Conservation (phyloP, 768 basidiomycete species). For the Tulasnella sp. region DNA sequence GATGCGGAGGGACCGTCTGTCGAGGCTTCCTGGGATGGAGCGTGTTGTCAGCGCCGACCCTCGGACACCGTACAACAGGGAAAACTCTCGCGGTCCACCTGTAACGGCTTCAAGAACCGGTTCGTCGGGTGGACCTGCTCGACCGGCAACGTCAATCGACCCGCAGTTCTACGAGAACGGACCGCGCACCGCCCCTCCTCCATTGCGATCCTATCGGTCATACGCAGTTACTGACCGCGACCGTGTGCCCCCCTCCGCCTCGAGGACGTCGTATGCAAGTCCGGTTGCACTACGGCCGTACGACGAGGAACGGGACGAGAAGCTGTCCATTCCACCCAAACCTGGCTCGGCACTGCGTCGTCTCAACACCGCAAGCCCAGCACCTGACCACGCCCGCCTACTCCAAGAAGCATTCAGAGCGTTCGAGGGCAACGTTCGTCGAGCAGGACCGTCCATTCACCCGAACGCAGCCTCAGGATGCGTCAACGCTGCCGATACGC, state of each 20-base stretch:
- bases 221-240: slow-evolving; percentile 39
- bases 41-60: background rate
- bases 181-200: slow-evolving; percentile 42
- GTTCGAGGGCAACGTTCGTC: slow-evolving; percentile 64
- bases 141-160: slow-evolving; percentile 42
- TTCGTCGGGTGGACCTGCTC: slow-evolving; percentile 1
- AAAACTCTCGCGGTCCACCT: background rate
- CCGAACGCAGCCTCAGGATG: slow-evolving; percentile 50
- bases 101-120: background rate
- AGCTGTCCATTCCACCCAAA: background rate
- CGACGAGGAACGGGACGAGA: background rate
- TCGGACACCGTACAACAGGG: background rate
- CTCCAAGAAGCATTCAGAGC: slow-evolving; percentile 65
- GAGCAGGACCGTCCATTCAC: slow-evolving; percentile 44
- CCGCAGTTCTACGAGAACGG: slow-evolving; percentile 37
- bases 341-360: background rate
- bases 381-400: slow-evolving; percentile 59
- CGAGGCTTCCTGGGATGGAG: slow-evolving; percentile 14
- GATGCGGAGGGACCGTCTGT: slow-evolving; percentile 23
- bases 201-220: slow-evolving; percentile 45
- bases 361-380: slow-evolving; percentile 7
- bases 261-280: slow-evolving; percentile 24
- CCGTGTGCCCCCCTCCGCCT: background rate
- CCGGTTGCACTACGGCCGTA: background rate
- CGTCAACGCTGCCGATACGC: slow-evolving; percentile 55